Evolutionary conservation across 2,329 filamentous ascomycete species (phyloP).

Genomic region (Emergomyces pasteurianus): DNA sequence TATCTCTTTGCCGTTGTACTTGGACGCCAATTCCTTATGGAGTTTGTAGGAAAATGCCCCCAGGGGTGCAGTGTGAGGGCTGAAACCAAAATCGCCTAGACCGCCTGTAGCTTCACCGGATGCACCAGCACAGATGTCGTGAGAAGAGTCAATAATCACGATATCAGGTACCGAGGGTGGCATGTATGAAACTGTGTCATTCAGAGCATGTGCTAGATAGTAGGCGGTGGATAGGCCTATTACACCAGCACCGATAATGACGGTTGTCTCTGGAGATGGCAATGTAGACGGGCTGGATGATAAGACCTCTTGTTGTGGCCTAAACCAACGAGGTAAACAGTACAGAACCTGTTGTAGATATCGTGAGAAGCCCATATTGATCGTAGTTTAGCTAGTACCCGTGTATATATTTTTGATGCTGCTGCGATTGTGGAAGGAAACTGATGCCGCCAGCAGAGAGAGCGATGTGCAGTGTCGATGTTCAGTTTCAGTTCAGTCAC

Average conservation of each 20-base stretch:
- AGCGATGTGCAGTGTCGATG: background rate
- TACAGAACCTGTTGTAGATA: background rate
- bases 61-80: background rate
- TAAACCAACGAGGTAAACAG: background rate
- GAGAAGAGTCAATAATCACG: conserved; percentile 1
- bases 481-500: background rate
- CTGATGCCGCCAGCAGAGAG: background rate
- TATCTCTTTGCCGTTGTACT: background rate
- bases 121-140: background rate
- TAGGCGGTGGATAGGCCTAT: conserved; percentile 1
- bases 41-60: background rate
- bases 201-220: background rate
- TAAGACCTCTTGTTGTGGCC: background rate
- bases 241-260: background rate
- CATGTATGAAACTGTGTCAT: background rate
- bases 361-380: background rate
- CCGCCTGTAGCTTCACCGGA: background rate
- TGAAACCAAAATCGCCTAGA: conserved; percentile 1
- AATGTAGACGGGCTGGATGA: background rate
- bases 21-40: background rate
- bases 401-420: background rate
- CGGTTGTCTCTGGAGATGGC: background rate
- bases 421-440: background rate
- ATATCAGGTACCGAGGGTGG: background rate
- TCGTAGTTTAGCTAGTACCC: background rate